phyloP scores from a whole-genome alignment of 768 basidiomycete species.

The Mycena galopus region DNA sequence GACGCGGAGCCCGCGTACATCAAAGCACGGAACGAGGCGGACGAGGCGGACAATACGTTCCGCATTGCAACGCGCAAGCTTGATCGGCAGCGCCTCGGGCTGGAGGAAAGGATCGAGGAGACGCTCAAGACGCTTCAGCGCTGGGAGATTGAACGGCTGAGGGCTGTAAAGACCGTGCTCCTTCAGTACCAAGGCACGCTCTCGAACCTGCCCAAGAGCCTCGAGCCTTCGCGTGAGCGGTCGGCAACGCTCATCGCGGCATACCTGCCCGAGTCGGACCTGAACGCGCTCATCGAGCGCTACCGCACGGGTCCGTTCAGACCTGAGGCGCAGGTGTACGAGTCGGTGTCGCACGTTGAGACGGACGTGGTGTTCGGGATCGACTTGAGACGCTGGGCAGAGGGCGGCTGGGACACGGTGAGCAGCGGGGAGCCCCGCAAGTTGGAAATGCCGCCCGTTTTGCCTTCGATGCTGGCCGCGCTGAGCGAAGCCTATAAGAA shows the following conservation, averaged over 20 bases:
- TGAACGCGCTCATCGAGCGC: conserved; percentile 89
- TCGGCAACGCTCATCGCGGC: conserved; percentile 83
- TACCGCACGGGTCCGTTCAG: conserved; percentile 95
- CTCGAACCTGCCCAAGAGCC: conserved; percentile 74
- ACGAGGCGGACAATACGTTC: conserved; percentile 84
- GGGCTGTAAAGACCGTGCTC: conserved; percentile 89
- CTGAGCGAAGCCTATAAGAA: conserved; percentile 73
- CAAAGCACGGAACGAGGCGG: conserved; percentile 81
- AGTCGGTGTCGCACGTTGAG: conserved; percentile 85
- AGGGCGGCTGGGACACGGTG: conserved; percentile 78
- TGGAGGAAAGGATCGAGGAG: conserved; percentile 91
- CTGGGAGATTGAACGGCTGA: conserved; percentile 88
- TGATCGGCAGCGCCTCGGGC: conserved; percentile 85
- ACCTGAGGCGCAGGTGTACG: conserved; percentile 87
- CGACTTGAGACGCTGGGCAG: conserved; percentile 92
- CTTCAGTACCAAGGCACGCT: conserved; percentile 90
- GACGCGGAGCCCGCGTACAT: conserved; percentile 76
- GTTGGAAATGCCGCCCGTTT: conserved; percentile 81
- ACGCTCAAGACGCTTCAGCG: conserved; percentile 83
- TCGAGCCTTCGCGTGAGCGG: conserved; percentile 75
- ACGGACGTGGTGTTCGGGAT: conserved; percentile 92
- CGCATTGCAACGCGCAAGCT: conserved; percentile 84
- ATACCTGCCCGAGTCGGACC: conserved; percentile 90
- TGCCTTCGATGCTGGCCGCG: conserved; percentile 74
- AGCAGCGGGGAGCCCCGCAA: conserved; percentile 66